These are phyloP conservation scores for Fusarium sp. DNA, from an alignment of 2,329 filamentous ascomycete genomes.

Conservation along the genomic window DNA sequence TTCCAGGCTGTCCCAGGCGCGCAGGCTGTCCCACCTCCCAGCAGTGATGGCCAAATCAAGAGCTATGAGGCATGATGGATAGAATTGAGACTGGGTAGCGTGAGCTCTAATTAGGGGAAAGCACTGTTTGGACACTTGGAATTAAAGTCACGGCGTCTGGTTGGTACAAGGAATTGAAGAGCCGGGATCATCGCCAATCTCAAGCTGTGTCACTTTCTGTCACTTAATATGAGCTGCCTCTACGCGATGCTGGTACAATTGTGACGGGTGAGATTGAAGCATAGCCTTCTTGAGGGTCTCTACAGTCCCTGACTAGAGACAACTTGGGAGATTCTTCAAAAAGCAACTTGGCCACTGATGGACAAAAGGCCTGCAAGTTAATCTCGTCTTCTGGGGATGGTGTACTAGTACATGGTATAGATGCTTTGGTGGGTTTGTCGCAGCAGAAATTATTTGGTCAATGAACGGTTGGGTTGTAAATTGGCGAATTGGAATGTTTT, in stretches of 20 bases:
- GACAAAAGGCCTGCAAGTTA: background rate
- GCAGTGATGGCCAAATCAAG: constrained; percentile 66
- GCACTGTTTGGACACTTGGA: constrained; percentile 22
- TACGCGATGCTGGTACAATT: background rate
- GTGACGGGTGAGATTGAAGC: background rate
- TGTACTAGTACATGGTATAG: constrained; percentile 35
- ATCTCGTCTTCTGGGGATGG: constrained; percentile 17
- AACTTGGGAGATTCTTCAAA: background rate
- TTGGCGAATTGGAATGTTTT: constrained; percentile 32
- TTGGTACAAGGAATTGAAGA: constrained; percentile 20
- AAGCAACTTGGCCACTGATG: background rate
- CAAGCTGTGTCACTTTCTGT: background rate
- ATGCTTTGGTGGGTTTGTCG: constrained; percentile 31
- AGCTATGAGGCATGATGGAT: constrained; percentile 62
- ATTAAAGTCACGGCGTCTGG: constrained; percentile 38
- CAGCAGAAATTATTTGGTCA: constrained; percentile 14
- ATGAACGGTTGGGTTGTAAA: constrained; percentile 14
- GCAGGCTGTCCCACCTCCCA: constrained; percentile 63
- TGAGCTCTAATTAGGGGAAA: constrained; percentile 9
- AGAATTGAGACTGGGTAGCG: background rate
- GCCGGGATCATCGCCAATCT: constrained; percentile 11
- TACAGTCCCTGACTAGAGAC: background rate
- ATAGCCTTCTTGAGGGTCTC: background rate
- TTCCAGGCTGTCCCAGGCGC: constrained; percentile 60
- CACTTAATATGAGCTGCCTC: background rate